Evolutionary conservation across 2,329 filamentous ascomycete genomes (phyloP), one percentile per base, ranked within the genome.

Genomic region (Paraconiothyrium sp.): DNA sequence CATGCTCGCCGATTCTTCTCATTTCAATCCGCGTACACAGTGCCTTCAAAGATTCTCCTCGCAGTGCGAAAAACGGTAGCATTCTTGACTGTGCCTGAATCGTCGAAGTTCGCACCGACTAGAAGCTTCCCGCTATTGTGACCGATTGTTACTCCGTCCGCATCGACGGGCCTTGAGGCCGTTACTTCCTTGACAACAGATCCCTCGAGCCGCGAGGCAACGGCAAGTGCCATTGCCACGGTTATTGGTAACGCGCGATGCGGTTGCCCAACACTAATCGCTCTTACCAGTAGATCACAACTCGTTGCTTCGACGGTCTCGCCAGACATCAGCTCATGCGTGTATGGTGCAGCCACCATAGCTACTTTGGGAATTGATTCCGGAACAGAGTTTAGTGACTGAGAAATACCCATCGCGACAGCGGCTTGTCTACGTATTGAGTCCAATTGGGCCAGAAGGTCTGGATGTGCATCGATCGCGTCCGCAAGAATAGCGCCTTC

Each of bases 341-440:
- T 67, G 32, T 61, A 61, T n/a, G 76, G 69, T 14, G 62, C 55
- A 1, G 81, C 81, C 0, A 87, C 80, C 14, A 88, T 75, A 16
- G 82, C 84, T 35, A 90, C 85, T 71, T 90, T 89, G 0, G 88
- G 88, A 2, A 90, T 84, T 4, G 84, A 86, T 0, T 83, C 82
- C 0, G 82, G 81, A 6, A 82, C 82, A 1, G 75, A 76, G 1
- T 76, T 75, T 1, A 75, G 71, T 1, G 79, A 72, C 11, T 71
- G 67, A 6, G 82, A 80, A 55, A 90, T 77, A 0, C 87, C 87
- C 88, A 90, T 90, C 2, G 57, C 39, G 16, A 59, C 49, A 22
- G 57, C 57, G 5, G 57, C 88, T 55, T 82, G 79, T 24, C 80
- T 79, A 0, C 88, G 81, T 55, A 90, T 87, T 0, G 76, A 74